Evolutionary conservation across 306 rosid species (phyloP).

Genomic region (Delonix regia): DNA sequence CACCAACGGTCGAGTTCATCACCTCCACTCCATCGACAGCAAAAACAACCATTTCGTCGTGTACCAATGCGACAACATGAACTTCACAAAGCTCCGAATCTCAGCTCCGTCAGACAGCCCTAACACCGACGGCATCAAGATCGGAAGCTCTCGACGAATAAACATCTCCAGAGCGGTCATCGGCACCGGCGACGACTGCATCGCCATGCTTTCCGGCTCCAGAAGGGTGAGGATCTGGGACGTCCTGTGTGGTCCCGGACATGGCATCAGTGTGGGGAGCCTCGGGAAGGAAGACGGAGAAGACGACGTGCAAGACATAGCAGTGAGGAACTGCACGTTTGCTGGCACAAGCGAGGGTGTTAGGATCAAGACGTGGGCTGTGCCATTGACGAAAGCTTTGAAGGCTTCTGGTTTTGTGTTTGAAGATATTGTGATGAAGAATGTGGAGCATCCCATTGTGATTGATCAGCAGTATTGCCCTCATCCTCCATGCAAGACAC

Average conservation of each 20-base stretch:
- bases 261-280: slow-evolving; percentile 77
- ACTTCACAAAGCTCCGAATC: slow-evolving; percentile 37
- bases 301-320: slow-evolving; percentile 43
- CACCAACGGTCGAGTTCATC: slow-evolving; percentile 47
- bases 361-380: slow-evolving; percentile 72
- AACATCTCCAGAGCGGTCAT: slow-evolving; percentile 35
- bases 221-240: slow-evolving; percentile 33
- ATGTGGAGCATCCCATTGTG: slow-evolving; percentile 50
- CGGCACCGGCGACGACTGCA: slow-evolving; percentile 66
- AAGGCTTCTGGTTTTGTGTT: slow-evolving; percentile 44
- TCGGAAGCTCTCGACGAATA: slow-evolving; percentile 37
- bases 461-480: slow-evolving; percentile 73
- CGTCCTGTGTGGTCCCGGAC: slow-evolving; percentile 70
- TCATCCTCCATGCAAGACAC: slow-evolving; percentile 11
- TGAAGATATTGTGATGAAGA: slow-evolving; percentile 55
- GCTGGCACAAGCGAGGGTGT: slow-evolving; percentile 50
- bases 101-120: slow-evolving; percentile 55
- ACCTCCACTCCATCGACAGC: slow-evolving; percentile 52
- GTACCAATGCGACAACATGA: slow-evolving; percentile 50
- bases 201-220: slow-evolving; percentile 55
- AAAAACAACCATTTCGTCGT: slow-evolving; percentile 51
- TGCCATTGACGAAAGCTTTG: slow-evolving; percentile 6
- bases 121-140: slow-evolving; percentile 82
- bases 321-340: slow-evolving; percentile 53
- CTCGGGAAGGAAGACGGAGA: slow-evolving; percentile 45